These are phyloP conservation scores for Cenchrus fungigraminus DNA, from an alignment of 176 grass and related monocot species.

Conservation along the genomic window DNA sequence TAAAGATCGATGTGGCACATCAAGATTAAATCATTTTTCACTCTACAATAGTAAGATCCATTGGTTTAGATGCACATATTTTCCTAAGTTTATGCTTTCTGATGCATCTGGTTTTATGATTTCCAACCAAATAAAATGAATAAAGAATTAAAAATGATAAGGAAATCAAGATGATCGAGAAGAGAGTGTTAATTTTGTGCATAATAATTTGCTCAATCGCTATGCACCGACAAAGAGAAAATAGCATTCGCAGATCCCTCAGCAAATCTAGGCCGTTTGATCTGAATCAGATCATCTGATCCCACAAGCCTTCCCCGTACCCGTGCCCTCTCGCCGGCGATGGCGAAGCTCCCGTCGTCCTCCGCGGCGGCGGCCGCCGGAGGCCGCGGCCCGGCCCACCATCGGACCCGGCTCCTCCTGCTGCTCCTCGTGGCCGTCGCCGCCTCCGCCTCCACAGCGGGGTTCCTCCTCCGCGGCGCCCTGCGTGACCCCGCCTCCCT, in stretches of 20 bases:
- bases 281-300: constrained; percentile 16
- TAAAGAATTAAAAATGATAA: too few species aligned
- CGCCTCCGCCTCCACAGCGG: constrained; percentile 50
- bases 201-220: too few species aligned
- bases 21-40: too few species aligned
- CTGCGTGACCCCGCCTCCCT: constrained; percentile 13
- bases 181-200: too few species aligned
- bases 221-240: too few species aligned
- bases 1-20: too few species aligned
- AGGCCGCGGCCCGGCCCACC: constrained; percentile 43
- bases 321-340: background rate
- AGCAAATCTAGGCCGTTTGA: constrained; percentile 36
- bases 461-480: constrained; percentile 64
- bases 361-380: constrained; percentile 28
- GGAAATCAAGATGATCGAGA: too few species aligned
- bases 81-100: too few species aligned
- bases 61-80: too few species aligned
- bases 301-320: background rate
- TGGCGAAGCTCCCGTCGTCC: constrained; percentile 52
- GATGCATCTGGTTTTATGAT: too few species aligned
- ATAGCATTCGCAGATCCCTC: background rate
- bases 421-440: constrained; percentile 48
- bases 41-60: too few species aligned
- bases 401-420: constrained; percentile 55
- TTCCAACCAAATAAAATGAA: too few species aligned